Evolutionary conservation across 371 early-diverging fungal species (phyloP).

Genomic region (Rhizopus delemar): DNA sequence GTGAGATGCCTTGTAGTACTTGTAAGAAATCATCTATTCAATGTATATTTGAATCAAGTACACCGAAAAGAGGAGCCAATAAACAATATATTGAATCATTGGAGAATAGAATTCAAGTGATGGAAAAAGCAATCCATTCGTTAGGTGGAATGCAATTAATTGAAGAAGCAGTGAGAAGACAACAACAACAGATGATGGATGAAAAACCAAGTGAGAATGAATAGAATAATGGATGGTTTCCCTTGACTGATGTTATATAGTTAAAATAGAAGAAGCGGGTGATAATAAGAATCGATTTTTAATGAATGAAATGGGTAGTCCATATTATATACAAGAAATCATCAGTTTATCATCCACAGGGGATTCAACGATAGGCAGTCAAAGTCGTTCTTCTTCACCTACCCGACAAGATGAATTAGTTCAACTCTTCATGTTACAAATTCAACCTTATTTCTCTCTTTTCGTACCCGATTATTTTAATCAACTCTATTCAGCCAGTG

Average conservation of each 20-base stretch:
- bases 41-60: conserved; percentile 31
- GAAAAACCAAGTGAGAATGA: neutral
- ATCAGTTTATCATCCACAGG: conserved; percentile 15
- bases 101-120: conserved; percentile 24
- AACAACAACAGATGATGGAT: conserved; percentile 10
- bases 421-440: conserved; percentile 17
- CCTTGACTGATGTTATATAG: neutral
- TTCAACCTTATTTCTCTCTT: conserved; percentile 27
- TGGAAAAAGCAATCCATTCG: conserved; percentile 28
- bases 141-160: conserved; percentile 24
- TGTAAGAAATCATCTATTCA: conserved; percentile 28
- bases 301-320: conserved; percentile 23
- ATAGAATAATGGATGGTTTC: neutral
- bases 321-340: conserved; percentile 21
- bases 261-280: neutral
- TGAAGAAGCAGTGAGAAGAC: conserved; percentile 26
- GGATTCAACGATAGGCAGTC: neutral
- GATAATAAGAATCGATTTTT: conserved; percentile 14
- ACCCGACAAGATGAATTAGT: conserved; percentile 4
- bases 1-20: conserved; percentile 29
- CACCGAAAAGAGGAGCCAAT: conserved; percentile 30
- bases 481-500: conserved; percentile 16
- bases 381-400: conserved; percentile 2
- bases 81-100: conserved; percentile 33
- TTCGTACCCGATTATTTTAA: conserved; percentile 27